A percentile compares a stretch with the other conserved stretches of the same genome.
Conservation (phyloP, 2,329 filamentous ascomycete genomes). For the Cadophora luteo-olivacea region DNA sequence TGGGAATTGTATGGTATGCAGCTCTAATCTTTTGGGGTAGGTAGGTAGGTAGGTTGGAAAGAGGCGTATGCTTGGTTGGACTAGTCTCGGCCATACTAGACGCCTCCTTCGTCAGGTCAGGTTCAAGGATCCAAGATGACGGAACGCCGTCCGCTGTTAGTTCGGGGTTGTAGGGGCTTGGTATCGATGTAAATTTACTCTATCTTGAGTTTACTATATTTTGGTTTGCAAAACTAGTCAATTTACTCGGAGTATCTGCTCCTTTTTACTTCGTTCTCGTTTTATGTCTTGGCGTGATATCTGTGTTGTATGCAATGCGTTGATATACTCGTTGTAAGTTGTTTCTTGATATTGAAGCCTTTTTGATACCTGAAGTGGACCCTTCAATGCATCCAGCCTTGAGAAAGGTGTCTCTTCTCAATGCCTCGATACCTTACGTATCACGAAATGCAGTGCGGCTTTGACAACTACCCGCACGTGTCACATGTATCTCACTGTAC, state of each 20-base stretch:
- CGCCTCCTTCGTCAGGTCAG: conserved; percentile 5
- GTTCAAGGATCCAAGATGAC: conserved; percentile 8
- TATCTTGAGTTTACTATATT: not conserved
- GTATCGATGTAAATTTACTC: not conserved
- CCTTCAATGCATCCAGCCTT: not conserved
- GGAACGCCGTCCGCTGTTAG: conserved; percentile 17
- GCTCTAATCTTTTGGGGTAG: not conserved
- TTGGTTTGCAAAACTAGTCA: not conserved
- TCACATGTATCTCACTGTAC: conserved; percentile 11
- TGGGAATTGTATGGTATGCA: not conserved
- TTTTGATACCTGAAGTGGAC: not conserved
- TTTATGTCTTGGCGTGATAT: not conserved
- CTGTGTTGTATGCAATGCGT: not conserved
- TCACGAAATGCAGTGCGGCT: not conserved
- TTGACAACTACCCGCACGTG: conserved; percentile 10
- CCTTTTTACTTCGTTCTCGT: not conserved
- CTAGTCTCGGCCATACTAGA: conserved; percentile 17
- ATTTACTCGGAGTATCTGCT: conserved; percentile 10
- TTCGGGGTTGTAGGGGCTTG: not conserved
- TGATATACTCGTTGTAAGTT: not conserved
- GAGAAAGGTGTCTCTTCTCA: not conserved
- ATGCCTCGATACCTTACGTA: not conserved
- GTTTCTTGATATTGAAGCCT: not conserved
- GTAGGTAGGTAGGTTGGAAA: not conserved
- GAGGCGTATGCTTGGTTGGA: not conserved